Percentiles rank a stretch among this genome's conserved stretches.
Evolutionary conservation across 202 grass and related monocot genomes (phyloP).

Genomic region (Alloteropsis angusta): DNA sequence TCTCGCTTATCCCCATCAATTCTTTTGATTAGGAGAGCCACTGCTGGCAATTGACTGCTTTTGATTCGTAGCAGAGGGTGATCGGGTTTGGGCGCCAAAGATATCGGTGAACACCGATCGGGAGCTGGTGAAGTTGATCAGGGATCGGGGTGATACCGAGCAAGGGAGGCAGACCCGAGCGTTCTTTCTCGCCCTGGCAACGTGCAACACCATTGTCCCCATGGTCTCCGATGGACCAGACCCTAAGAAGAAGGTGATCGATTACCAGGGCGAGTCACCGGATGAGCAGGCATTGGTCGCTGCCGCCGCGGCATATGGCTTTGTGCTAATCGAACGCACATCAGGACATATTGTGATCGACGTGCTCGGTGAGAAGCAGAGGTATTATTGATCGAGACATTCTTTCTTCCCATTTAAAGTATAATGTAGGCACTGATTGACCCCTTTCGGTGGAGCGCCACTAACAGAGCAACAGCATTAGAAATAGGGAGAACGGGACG

Average conservation of each 20-base stretch:
- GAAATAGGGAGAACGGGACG: not conserved
- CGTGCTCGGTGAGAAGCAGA: constrained; percentile 66
- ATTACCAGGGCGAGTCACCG: constrained; percentile 93
- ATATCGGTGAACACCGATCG: constrained; percentile 46
- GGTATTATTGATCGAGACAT: constrained; percentile 54
- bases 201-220: constrained; percentile 90
- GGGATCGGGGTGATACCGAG: constrained; percentile 20
- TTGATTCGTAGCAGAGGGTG: constrained; percentile 23
- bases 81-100: constrained; percentile 47
- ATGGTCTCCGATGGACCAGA: constrained; percentile 30
- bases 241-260: constrained; percentile 44
- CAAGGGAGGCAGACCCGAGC: constrained; percentile 34
- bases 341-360: constrained; percentile 73
- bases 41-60: constrained; percentile 16
- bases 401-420: not conserved
- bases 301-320: constrained; percentile 72
- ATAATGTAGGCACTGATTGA: not conserved
- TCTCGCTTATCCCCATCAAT: constrained; percentile 2
- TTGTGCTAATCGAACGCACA: constrained; percentile 70
- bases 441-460: not conserved
- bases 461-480: constrained; percentile 12
- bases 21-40: not conserved
- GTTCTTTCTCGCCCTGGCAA: constrained; percentile 75
- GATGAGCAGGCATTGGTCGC: constrained; percentile 88
- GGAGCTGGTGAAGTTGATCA: constrained; percentile 44